Evolutionary conservation across 208 protist genomes (phyloP).

Genomic region (Leishmania tarentolae): DNA sequence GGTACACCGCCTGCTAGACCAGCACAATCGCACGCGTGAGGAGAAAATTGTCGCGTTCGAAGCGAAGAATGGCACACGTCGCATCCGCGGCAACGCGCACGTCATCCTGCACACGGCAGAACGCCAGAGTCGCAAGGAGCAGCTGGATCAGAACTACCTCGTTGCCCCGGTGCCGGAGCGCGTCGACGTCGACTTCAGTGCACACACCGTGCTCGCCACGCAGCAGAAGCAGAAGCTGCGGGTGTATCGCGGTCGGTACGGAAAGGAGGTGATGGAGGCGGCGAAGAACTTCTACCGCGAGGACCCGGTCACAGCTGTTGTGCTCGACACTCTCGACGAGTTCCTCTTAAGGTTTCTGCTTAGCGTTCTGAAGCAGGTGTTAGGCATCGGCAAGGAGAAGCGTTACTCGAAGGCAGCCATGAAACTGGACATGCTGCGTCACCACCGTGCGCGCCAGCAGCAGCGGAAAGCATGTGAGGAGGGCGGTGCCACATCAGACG

Average conservation of each 20-base stretch:
- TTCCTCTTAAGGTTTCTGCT: conserved; percentile 87
- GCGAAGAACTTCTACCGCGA: conserved; percentile 88
- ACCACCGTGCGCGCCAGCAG: conserved; percentile 24
- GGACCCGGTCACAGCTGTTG: conserved; percentile 77
- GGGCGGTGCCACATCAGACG: conserved; percentile 15
- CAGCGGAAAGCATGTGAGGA: conserved; percentile 11
- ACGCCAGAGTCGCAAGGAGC: conserved; percentile 50
- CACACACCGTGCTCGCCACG: conserved; percentile 83
- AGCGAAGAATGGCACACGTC: conserved; percentile 85
- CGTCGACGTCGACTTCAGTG: conserved; percentile 87
- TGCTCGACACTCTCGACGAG: conserved; percentile 91
- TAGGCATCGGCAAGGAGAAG: conserved; percentile 86
- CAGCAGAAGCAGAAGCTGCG: conserved; percentile 92
- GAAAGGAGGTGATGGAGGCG: conserved; percentile 74
- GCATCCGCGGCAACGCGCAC: conserved; percentile 82
- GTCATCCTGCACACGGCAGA: conserved; percentile 60
- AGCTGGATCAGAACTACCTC: conserved; percentile 76
- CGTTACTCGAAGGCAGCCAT: conserved; percentile 61
- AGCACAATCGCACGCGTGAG: conserved; percentile 80
- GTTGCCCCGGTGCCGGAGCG: conserved; percentile 76
- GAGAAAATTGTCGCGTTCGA: conserved; percentile 85
- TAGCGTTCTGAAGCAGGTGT: conserved; percentile 83
- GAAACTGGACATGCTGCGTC: conserved; percentile 82
- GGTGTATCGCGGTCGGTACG: conserved; percentile 83
- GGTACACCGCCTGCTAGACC: conserved; percentile 59